Percentiles rank a stretch among this genome's conserved stretches.
Evolutionary conservation across 768 basidiomycete species (phyloP).

Genomic region (Mycena vulgaris): DNA sequence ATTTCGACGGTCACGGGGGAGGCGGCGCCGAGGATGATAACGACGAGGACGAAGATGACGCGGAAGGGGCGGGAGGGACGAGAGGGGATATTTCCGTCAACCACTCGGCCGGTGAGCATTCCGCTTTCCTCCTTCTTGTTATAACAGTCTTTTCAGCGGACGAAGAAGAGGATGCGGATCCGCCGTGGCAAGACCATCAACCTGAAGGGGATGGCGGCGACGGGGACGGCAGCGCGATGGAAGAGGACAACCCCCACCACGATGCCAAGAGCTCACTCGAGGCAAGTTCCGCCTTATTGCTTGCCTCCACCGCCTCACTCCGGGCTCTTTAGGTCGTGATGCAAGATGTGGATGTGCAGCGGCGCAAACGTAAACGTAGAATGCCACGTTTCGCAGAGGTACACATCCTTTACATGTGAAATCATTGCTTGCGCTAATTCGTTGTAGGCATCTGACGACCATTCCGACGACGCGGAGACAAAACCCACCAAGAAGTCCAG

Average conservation of each 20-base stretch:
- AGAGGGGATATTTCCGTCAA: too few species aligned
- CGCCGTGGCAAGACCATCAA: too few species aligned
- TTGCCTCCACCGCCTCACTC: not conserved
- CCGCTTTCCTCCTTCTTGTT: too few species aligned
- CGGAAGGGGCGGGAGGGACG: too few species aligned
- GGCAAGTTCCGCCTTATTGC: not conserved
- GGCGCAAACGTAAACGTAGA: not conserved
- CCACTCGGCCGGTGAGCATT: too few species aligned
- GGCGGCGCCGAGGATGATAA: not conserved
- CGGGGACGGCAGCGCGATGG: not conserved
- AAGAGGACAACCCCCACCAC: not conserved
- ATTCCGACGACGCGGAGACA: not conserved
- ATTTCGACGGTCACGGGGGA: not conserved
- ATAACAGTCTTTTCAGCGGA: too few species aligned
- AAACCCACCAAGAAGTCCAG: not conserved
- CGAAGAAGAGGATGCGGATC: too few species aligned
- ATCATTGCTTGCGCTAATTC: not conserved
- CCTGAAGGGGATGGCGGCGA: too few species aligned
- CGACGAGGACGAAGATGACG: too few species aligned
- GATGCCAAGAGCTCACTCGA: not conserved
- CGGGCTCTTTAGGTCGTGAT: not conserved
- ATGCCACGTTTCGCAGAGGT: not conserved
- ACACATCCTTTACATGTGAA: not conserved
- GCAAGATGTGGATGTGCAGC: slow-evolving; percentile 7
- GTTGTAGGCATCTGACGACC: not conserved